Conservation (phyloP, 495 filamentous ascomycete species). For the Aeminium ludgeri region DNA sequence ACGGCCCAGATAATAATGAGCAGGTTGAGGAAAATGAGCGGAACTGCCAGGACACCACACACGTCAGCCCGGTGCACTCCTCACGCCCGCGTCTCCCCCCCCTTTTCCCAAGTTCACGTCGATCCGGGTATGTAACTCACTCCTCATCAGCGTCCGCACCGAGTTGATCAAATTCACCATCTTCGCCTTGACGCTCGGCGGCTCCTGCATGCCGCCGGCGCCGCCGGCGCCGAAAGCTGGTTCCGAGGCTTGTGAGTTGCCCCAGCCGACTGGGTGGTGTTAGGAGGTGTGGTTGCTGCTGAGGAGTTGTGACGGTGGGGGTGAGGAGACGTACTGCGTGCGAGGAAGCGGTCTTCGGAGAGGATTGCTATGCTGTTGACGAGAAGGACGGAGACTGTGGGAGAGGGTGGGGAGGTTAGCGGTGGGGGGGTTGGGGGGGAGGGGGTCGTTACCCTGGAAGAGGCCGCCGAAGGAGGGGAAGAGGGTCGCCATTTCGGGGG, state of each 20-base stretch:
- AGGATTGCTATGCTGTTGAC: slow-evolving; percentile 90
- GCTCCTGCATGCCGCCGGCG: slow-evolving; percentile 52
- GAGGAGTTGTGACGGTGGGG: neutral
- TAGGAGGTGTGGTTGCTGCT: neutral
- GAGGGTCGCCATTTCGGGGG: slow-evolving; percentile 13
- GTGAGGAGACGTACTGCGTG: slow-evolving; percentile 50
- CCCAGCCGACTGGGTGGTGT: slow-evolving; percentile 56
- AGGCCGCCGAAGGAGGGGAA: slow-evolving; percentile 57
- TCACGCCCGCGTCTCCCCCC: too few species aligned
- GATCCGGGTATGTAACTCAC: slow-evolving; percentile 44
- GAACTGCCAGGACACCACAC: slow-evolving; percentile 41
- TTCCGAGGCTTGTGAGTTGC: slow-evolving; percentile 41
- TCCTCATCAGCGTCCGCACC: slow-evolving; percentile 84
- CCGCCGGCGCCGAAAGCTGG: slow-evolving; percentile 60
- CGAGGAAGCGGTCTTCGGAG: slow-evolving; percentile 94
- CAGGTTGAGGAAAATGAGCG: slow-evolving; percentile 80
- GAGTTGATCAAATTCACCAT: slow-evolving; percentile 78
- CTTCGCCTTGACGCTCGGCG: slow-evolving; percentile 68
- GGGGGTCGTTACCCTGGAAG: slow-evolving; percentile 41
- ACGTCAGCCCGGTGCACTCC: neutral
- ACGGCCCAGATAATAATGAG: slow-evolving; percentile 80
- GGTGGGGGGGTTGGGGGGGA: neutral
- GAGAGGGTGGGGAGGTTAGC: slow-evolving; percentile 8
- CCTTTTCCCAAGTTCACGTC: too few species aligned
- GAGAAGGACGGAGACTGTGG: slow-evolving; percentile 60